Evolutionary conservation across 1,284 basidiomycete species (phyloP).

Genomic region (Wallemia ichthyophaga): DNA sequence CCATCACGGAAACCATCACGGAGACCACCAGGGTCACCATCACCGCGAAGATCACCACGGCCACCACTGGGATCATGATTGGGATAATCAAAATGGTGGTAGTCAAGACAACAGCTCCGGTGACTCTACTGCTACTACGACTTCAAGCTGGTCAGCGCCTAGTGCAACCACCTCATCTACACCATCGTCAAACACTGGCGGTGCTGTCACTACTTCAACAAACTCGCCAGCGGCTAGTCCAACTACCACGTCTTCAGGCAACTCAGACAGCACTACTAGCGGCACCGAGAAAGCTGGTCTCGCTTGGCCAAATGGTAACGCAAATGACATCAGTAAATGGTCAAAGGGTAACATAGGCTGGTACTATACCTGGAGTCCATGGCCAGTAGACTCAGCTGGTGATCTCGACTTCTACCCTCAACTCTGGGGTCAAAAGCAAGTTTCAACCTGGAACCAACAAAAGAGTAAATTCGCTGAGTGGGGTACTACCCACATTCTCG

Average conservation of each 20-base stretch:
- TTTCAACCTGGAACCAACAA: neutral
- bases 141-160: too few species aligned
- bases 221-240: neutral
- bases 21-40: neutral
- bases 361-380: neutral
- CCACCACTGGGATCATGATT: neutral
- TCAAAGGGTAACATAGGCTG: neutral
- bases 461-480: neutral
- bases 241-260: neutral
- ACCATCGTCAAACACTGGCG: neutral
- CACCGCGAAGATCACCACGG: neutral
- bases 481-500: neutral
- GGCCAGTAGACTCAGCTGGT: neutral
- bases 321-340: neutral
- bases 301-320: neutral
- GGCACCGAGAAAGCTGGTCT: neutral
- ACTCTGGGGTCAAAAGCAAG: neutral
- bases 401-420: neutral
- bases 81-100: too few species aligned
- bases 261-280: too few species aligned
- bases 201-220: neutral
- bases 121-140: too few species aligned
- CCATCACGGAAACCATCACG: neutral
- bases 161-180: neutral
- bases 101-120: too few species aligned